Conservation (phyloP, 257 asterid genomes). For the Gentiana macrophylla region DNA sequence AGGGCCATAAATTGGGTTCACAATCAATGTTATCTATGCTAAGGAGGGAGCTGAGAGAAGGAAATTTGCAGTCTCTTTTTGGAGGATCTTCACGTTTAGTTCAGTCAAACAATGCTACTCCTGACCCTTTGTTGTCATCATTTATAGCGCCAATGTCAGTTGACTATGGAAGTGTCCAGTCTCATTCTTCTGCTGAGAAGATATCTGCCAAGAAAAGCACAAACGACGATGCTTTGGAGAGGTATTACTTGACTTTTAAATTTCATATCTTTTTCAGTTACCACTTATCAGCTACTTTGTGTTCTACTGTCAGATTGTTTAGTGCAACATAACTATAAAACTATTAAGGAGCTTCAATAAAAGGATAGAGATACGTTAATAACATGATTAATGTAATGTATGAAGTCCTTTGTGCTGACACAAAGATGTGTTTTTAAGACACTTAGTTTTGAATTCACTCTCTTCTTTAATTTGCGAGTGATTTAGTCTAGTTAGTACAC, state of each 20-base stretch:
- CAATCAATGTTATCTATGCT: conserved; percentile 69
- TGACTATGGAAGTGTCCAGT: conserved; percentile 45
- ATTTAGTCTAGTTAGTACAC: too few species aligned
- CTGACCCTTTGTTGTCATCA: conserved; percentile 81
- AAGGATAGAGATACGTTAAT: too few species aligned
- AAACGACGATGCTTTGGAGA: conserved; percentile 27
- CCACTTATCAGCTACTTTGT: too few species aligned
- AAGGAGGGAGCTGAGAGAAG: conserved; percentile 85
- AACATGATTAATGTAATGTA: too few species aligned
- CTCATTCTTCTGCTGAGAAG: conserved; percentile 40
- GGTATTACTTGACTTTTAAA: conserved; percentile 28
- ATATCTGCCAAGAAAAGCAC: conserved; percentile 43
- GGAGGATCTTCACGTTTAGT: conserved; percentile 67
- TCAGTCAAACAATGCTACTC: conserved; percentile 51
- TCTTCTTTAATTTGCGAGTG: too few species aligned
- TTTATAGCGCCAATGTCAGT: conserved; percentile 71
- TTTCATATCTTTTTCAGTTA: not conserved
- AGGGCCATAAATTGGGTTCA: conserved; percentile 58
- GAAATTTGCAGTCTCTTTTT: conserved; percentile 67
- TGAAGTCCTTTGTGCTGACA: too few species aligned
- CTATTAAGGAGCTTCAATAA: too few species aligned
- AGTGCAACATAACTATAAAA: too few species aligned
- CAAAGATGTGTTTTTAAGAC: too few species aligned
- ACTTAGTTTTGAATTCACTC: too few species aligned
- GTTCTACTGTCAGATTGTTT: too few species aligned